Percentiles rank a stretch among this genome's conserved stretches.
These are phyloP conservation scores for Zygosaccharomyces sapae DNA, from an alignment of 1,139 yeast species.

Conservation along the genomic window DNA sequence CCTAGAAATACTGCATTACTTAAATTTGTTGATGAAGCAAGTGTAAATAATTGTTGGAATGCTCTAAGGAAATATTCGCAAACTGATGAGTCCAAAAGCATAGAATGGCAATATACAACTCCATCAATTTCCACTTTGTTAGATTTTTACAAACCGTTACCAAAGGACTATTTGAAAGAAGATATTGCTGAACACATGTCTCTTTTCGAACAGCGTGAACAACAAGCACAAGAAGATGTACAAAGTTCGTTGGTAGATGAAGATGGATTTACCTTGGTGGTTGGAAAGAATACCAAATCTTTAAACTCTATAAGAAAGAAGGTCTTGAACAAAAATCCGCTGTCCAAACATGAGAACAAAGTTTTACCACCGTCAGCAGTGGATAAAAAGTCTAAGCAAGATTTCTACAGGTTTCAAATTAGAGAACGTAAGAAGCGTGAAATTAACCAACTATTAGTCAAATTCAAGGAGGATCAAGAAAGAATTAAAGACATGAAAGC, in stretches of 20 bases:
- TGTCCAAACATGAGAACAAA: slow-evolving; percentile 33
- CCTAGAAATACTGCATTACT: slow-evolving; percentile 77
- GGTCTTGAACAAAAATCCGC: slow-evolving; percentile 33
- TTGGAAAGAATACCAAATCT: slow-evolving; percentile 79
- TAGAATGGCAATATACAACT: slow-evolving; percentile 34
- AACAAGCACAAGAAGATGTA: slow-evolving; percentile 56
- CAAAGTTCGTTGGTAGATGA: slow-evolving; percentile 70
- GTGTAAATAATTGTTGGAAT: slow-evolving; percentile 61
- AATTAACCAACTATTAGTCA: slow-evolving; percentile 76
- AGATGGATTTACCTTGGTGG: slow-evolving; percentile 90
- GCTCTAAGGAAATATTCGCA: slow-evolving; percentile 52
- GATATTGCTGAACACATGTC: slow-evolving; percentile 42
- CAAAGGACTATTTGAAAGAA: slow-evolving; percentile 33
- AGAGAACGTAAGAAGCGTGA: slow-evolving; percentile 90
- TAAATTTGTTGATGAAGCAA: slow-evolving; percentile 70
- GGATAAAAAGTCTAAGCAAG: slow-evolving; percentile 78
- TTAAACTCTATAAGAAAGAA: slow-evolving; percentile 37
- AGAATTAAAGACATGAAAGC: slow-evolving; percentile 74
- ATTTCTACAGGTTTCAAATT: slow-evolving; percentile 93
- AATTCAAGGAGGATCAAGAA: slow-evolving; percentile 88
- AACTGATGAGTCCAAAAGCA: slow-evolving; percentile 20
- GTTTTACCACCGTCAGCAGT: slow-evolving; percentile 41
- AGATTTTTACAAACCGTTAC: slow-evolving; percentile 36
- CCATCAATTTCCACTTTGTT: slow-evolving; percentile 33
- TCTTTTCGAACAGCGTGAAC: slow-evolving; percentile 70